These are phyloP conservation scores for Macrophomina tecta DNA, from an alignment of 2,329 filamentous ascomycete species.

Conservation along the genomic window DNA sequence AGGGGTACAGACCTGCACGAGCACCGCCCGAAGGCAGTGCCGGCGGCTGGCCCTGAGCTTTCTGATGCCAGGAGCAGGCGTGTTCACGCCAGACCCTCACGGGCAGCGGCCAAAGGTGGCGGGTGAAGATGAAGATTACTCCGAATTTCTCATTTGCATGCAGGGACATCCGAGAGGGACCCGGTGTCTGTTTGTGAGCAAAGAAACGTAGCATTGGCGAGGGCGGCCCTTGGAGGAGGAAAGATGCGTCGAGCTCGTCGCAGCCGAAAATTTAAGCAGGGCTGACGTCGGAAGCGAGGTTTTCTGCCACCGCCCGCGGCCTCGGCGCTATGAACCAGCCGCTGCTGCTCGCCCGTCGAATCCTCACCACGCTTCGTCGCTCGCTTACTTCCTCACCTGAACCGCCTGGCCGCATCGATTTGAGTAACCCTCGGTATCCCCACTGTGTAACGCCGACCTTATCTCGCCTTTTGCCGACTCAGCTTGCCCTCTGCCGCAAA, in stretches of 20 bases:
- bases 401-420: not conserved
- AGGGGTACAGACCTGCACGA: constrained; percentile 56
- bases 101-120: constrained; percentile 67
- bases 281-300: constrained; percentile 17
- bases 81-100: constrained; percentile 84
- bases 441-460: not conserved
- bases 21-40: constrained; percentile 37
- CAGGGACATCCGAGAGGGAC: constrained; percentile 36
- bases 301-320: constrained; percentile 24
- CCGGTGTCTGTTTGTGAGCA: constrained; percentile 75
- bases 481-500: too few species aligned
- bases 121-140: constrained; percentile 81
- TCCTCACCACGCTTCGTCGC: not conserved
- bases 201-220: constrained; percentile 95
- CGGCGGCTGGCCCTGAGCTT: constrained; percentile 68
- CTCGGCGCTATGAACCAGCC: not conserved
- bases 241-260: constrained; percentile 36
- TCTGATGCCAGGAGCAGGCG: constrained; percentile 93
- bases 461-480: not conserved
- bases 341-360: not conserved
- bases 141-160: constrained; percentile 96
- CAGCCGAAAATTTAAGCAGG: constrained; percentile 17
- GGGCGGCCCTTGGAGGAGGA: constrained; percentile 74
- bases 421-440: not conserved
- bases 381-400: not conserved